Evolutionary conservation across 306 rosid genomes (phyloP), one percentile per base, ranked within the genome.

Genomic region (Quercus engelmannii): DNA sequence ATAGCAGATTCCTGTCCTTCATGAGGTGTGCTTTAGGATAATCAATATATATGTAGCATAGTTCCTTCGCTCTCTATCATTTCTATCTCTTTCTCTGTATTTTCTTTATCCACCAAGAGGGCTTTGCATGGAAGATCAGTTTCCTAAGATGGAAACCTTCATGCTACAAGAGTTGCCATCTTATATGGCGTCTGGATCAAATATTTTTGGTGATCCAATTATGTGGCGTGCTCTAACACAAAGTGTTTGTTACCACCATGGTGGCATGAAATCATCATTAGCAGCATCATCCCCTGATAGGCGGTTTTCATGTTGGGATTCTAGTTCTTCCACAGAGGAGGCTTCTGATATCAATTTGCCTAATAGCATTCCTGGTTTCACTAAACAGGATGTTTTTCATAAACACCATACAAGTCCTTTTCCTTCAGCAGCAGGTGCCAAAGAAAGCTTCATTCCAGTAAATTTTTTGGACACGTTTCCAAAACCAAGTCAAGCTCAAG

Each of bases 391-490:
- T 55, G 35, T 81, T 57, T 35, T 49, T 28, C 65, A 75, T 51
- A 69, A 7, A 71, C 81, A 78, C 69, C 76, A 26, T 72, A 68
- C 61, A 76, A 76, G 56, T 68, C 86, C 77, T 12, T 18, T 76
- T 76, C 0, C 74, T 81, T 43, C 80, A 68, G 38, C 77, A 71
- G 46, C 81, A 56, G 76, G 59, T 31, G 57, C 31, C 61, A 79
- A 83, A 71, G 83, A 74, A 55, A 76, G 70, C 65, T 85, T 83
- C n/a, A 65, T 80, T 51, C 97, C 94, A 65, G 77, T 90, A 74
- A 87, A 91, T 70, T 90, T 92, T 49, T 80, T 94, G 82, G 91
- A 94, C 74, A 81, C 92, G 14, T 89, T 94, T 69, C 92, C 98
- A 38, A 64, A 86, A 71, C 80, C 79, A 33, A 80, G 74, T 10